Evolutionary conservation across 1,284 basidiomycete genomes (phyloP), one percentile per base, ranked within the genome.

Genomic region (Trametes polyzona): DNA sequence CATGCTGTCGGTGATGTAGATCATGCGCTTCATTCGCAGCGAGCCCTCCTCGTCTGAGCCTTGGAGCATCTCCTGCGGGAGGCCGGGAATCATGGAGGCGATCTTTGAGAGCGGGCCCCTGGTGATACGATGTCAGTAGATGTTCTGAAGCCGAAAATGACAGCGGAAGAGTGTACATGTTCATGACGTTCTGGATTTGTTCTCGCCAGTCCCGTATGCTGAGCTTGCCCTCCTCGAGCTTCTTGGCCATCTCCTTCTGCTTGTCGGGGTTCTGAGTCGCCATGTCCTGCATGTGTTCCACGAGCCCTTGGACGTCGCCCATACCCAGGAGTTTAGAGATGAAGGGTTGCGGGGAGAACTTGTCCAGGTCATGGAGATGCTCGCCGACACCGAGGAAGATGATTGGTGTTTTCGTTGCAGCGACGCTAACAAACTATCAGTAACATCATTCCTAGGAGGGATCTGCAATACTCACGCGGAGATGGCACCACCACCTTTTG

Each of bases 1-100:
- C 96, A 99, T 99, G 68, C 93, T 95, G 75, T 99, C 96, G 21
- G 95, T 98, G 71, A 99, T 98, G 78, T 92, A 99, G 64, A 98
- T 92, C 93, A 99, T 96, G 60, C 95, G 88, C 77, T 98, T 98
- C 87, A 99, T 90, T 58, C 93, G 89, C 64, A 85, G 74, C 1
- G 92, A 88, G 33, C 93, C 94, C 69, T 98, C 96, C 71, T 97
- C 95, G 69, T 95, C 93, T 27, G 90, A 90, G 36, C 93, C 95
- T 69, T 90, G 87, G 55, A 98, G 82, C 71, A 99, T 80, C 37
- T 94, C 93, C 63, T 92, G 90, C 16, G 94, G 91, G 66, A 99
- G 84, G 29, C 96, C 96, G 3, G 96, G 96, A 59, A 99, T 99
- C 95, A 99, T 99, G 19, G 93, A 95, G 14, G 96, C 96, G 66